Evolutionary conservation across 2,329 filamentous ascomycete species (phyloP).

Genomic region (Lecanosticta acicola): DNA sequence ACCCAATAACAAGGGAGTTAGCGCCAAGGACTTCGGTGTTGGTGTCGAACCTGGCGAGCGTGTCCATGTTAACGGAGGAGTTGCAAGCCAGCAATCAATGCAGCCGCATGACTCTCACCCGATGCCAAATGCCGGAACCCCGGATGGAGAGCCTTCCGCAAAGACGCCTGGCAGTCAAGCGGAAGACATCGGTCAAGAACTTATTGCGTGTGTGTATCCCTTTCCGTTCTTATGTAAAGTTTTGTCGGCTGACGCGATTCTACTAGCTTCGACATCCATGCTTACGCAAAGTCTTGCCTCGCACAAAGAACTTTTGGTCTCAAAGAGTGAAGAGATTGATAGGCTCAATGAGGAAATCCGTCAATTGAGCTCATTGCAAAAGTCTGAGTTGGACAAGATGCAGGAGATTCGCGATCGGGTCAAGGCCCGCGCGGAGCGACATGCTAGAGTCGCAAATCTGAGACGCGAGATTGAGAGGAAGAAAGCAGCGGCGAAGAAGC

Average conservation of each 20-base stretch:
- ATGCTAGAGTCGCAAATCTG: slow-evolving; percentile 74
- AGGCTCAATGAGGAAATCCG: slow-evolving; percentile 74
- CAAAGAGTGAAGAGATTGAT: slow-evolving; percentile 80
- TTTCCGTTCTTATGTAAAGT: slow-evolving; percentile 1
- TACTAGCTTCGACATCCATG: slow-evolving; percentile 70
- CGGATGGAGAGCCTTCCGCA: slow-evolving; percentile 38
- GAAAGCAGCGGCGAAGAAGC: slow-evolving; percentile 11
- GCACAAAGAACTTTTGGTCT: slow-evolving; percentile 72
- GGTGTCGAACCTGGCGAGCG: slow-evolving; percentile 57
- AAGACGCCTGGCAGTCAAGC: slow-evolving; percentile 43
- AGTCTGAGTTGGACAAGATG: slow-evolving; percentile 67
- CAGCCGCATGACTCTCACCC: slow-evolving; percentile 10
- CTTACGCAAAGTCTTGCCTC: slow-evolving; percentile 71
- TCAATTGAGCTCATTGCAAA: slow-evolving; percentile 70
- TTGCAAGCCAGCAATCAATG: slow-evolving; percentile 22
- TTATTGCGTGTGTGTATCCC: slow-evolving; percentile 64
- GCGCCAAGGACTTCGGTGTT: slow-evolving; percentile 91
- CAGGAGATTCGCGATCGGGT: slow-evolving; percentile 64
- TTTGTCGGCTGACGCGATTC: slow-evolving; percentile 23
- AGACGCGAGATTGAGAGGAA: slow-evolving; percentile 53
- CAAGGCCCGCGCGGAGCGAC: slow-evolving; percentile 58
- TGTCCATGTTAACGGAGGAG: slow-evolving; percentile 19
- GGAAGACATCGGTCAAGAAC: slow-evolving; percentile 71
- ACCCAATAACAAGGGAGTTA: slow-evolving; percentile 79
- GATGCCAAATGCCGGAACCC: slow-evolving; percentile 13